Conservation (phyloP, 257 asterid genomes). For the Buddleja alternifolia region DNA sequence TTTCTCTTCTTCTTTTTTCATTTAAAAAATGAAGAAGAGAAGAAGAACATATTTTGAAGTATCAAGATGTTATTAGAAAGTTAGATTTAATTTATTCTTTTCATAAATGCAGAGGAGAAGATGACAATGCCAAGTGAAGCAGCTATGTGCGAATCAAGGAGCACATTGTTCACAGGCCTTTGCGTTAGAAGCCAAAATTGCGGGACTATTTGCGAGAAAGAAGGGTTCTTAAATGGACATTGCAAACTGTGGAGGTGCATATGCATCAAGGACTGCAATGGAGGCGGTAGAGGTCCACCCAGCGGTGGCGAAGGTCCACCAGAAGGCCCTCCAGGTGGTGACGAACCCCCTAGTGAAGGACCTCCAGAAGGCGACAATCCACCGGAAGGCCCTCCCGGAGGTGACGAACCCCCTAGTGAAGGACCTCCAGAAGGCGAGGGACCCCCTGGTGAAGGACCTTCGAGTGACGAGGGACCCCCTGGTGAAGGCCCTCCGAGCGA, state of each 20-base stretch:
- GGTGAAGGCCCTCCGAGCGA: too few relatives aligned
- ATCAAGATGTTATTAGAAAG: neutral
- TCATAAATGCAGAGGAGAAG: conserved; percentile 24
- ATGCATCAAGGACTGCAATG: conserved; percentile 19
- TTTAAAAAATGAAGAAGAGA: too few relatives aligned
- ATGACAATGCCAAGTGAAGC: conserved; percentile 22
- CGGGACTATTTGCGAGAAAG: conserved; percentile 29
- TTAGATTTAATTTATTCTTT: neutral
- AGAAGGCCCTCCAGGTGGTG: neutral
- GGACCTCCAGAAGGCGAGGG: too few relatives aligned
- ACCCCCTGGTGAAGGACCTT: too few relatives aligned
- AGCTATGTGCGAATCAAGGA: conserved; percentile 21
- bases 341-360: neutral
- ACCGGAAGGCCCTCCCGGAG: neutral
- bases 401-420: neutral
- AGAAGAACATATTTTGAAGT: neutral
- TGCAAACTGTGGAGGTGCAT: conserved; percentile 22
- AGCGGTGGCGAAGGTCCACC: neutral
- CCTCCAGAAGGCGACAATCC: neutral
- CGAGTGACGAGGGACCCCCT: too few relatives aligned
- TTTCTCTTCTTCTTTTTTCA: too few relatives aligned
- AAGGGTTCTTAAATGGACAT: conserved; percentile 11
- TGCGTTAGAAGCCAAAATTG: conserved; percentile 30
- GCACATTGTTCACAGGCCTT: conserved; percentile 23
- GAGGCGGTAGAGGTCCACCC: neutral